Evolutionary conservation across 192 early-diverging fungal species (phyloP).

Genomic region (Backusella australiensis): DNA sequence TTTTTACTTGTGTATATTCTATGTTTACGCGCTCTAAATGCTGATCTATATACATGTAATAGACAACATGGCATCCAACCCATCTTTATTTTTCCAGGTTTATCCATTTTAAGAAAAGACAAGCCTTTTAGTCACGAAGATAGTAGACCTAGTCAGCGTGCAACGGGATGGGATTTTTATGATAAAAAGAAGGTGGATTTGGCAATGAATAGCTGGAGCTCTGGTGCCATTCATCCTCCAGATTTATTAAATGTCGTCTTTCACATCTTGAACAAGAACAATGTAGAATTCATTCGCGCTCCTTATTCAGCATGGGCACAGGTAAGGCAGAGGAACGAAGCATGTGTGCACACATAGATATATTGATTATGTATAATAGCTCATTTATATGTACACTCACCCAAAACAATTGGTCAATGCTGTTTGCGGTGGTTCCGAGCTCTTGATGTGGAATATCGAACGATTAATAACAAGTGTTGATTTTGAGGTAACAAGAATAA

Average conservation of each 20-base stretch:
- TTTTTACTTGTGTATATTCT: background rate
- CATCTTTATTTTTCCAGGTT: constrained; percentile 75
- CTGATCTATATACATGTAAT: background rate
- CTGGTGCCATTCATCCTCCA: constrained; percentile 50
- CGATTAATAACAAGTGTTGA: constrained; percentile 66
- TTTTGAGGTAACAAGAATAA: constrained; percentile 35
- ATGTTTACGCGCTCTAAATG: background rate
- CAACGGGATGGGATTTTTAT: constrained; percentile 69
- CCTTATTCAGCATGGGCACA: constrained; percentile 81
- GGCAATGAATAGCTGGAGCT: constrained; percentile 60
- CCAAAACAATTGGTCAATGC: constrained; percentile 69
- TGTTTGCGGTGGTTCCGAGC: constrained; percentile 67
- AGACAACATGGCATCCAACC: constrained; percentile 67
- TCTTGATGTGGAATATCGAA: constrained; percentile 77
- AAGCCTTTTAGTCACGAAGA: constrained; percentile 68
- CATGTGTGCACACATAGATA: background rate
- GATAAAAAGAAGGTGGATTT: constrained; percentile 54
- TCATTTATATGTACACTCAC: constrained; percentile 70
- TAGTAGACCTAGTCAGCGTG: constrained; percentile 54
- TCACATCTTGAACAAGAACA: constrained; percentile 62
- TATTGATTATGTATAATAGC: constrained; percentile 27
- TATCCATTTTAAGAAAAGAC: constrained; percentile 68
- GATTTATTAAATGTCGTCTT: constrained; percentile 68
- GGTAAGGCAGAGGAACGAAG: constrained; percentile 18
- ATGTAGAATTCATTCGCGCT: constrained; percentile 73